These are phyloP conservation scores for Pythium brachiatum DNA, from an alignment of 352 stramenopile genomes.

Conservation along the genomic window DNA sequence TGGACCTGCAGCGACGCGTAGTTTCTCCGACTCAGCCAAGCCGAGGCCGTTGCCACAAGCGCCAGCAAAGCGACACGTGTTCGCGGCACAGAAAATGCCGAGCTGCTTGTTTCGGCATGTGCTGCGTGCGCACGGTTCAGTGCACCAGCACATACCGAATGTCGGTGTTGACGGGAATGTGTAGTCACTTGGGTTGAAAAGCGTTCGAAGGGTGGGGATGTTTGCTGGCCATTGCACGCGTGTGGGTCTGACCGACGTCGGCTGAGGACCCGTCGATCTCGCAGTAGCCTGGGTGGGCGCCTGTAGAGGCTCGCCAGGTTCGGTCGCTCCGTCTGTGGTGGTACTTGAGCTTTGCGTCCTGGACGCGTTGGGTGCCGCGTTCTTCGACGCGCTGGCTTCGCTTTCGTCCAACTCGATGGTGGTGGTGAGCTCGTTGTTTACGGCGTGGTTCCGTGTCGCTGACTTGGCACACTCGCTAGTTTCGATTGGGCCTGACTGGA, in stretches of 20 bases:
- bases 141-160: background rate
- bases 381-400: too few relatives aligned
- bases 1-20: background rate
- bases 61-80: background rate
- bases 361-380: too few relatives aligned
- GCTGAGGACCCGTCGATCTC: too few relatives aligned
- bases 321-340: too few relatives aligned
- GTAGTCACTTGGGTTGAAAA: background rate
- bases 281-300: too few relatives aligned
- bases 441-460: too few relatives aligned
- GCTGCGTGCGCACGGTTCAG: background rate
- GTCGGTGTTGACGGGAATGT: background rate
- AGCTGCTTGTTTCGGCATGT: background rate
- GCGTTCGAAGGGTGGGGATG: background rate
- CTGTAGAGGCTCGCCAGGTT: too few relatives aligned
- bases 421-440: too few relatives aligned
- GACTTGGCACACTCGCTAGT: too few relatives aligned
- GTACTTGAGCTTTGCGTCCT: too few relatives aligned
- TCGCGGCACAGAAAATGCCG: background rate
- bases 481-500: too few relatives aligned
- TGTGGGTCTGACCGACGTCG: background rate
- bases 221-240: background rate
- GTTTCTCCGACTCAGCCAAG: background rate
- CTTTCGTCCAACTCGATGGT: too few relatives aligned
- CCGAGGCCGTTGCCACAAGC: background rate